phyloP scores from a whole-genome alignment of 176 grass and related monocot species.

The Musa acuminata region DNA sequence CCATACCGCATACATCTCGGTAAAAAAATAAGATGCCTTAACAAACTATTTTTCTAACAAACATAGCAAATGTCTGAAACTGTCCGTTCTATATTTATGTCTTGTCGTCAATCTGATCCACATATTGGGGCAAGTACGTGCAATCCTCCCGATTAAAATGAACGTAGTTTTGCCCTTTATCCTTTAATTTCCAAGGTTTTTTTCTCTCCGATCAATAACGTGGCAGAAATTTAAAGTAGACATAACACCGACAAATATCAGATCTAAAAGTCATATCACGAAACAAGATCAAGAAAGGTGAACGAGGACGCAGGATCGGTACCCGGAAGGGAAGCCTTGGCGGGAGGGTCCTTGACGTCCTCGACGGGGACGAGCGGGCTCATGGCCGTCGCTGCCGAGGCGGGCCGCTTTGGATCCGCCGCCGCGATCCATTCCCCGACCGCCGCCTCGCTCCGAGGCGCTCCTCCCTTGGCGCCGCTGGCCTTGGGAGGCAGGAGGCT shows the following conservation, averaged over 20 bases:
- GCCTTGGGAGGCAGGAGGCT: conserved; percentile 9
- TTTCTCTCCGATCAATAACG: background rate
- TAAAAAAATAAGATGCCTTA: too few relatives aligned
- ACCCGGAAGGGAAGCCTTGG: conserved; percentile 78
- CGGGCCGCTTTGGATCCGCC: background rate
- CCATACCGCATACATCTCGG: too few relatives aligned
- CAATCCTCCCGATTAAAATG: background rate
- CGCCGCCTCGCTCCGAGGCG: background rate
- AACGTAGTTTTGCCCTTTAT: background rate
- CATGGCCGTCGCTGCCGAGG: conserved; percentile 3
- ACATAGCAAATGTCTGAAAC: background rate
- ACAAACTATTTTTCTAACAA: background rate
- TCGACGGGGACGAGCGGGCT: conserved; percentile 35
- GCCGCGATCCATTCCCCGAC: conserved; percentile 12
- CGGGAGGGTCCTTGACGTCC: conserved; percentile 40
- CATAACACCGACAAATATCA: background rate
- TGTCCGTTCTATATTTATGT: background rate
- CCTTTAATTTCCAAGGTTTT: background rate
- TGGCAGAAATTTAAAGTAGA: background rate
- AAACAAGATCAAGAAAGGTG: background rate
- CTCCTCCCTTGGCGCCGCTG: background rate
- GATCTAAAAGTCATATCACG: background rate
- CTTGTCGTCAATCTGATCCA: background rate
- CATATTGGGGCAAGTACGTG: background rate
- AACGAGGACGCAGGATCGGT: background rate